Evolutionary conservation across 78 protist species (phyloP), one percentile per base, ranked within the genome.

Genomic region (Anaeramoeba flamelloides): DNA sequence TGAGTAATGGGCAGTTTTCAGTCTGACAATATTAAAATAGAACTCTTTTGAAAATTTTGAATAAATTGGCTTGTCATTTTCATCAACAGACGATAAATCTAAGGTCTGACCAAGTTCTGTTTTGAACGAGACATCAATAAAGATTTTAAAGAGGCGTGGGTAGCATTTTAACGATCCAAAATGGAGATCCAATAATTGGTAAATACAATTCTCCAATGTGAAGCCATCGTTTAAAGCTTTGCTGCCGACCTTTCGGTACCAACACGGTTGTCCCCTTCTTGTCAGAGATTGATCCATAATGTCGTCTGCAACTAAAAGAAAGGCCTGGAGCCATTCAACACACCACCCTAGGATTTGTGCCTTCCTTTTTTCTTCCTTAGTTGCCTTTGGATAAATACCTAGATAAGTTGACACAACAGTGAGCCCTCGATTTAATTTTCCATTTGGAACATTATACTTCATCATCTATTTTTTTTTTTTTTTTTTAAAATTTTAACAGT

Each of bases 1-100:
- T 12, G 98, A 91, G 87, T 97, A 97, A 86, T 81, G 90, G 32
- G 98, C 94, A 0, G 99, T 97, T 87, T 97, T 95, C 91, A 0
- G 36, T 2, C 86, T 92, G 76, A 94, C 95, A 83, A 96, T 94
- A 74, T 38, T 69, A 79, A 81, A 77, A 85, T 92, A 91, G 33
- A 38, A 22, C 4, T 76, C 78, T 76, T 33, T 76, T 22, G 78
- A 22, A 17, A 36, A 33, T 36, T 8, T 36, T 17, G 8, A 8
- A 17, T 22, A 36, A 76, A 22, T 33, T 22, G 78, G 78, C 2
- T 34, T 41, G 1, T 1, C 22, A 78, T 78, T 78, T 78, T 2
- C 78, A 88, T 78, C 26, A 82, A 79, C 39, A 89, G 81, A 75
- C 1, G 88, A 89, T 65, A 92, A 85, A 83, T 95, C 98, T 36